Evolutionary conservation across 192 early-diverging fungal genomes (phyloP), one percentile per base, ranked within the genome.

Genomic region (Mortierella claussenii): DNA sequence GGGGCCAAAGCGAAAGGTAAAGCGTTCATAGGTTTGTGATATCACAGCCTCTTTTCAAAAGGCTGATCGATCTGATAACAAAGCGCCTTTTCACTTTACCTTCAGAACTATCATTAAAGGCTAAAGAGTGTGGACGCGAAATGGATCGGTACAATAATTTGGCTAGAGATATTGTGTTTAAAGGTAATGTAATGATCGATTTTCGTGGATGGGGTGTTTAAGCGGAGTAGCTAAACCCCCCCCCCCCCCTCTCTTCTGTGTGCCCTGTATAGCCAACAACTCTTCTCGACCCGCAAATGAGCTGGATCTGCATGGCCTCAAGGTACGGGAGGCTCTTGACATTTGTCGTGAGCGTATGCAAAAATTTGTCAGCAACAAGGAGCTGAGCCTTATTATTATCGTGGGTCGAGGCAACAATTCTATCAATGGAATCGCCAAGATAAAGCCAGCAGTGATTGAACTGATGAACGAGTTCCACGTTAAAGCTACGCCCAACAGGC

Each of bases 271-370:
- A 83, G 81, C 55, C 6, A 81, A 89, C 55, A 90, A 90, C 46
- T 23, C 57, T 5, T 33, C 24, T 4, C 60, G 82, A 30, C 65
- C 73, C 17, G 28, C 69, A 1, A 60, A 81, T 34, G 84, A 91
- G 56, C 60, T 93, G 49, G 91, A 93, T 70, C 53, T 93, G 27
- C 91, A 93, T 46, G 91, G 90, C 6, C 60, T 90, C 13, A 87
- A 81, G 63, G 91, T 93, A 28, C 59, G 70, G 57, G 91, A 91
- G 63, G 90, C 91, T 0, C 52, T 85, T 4, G 80, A 67, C 7
- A 68, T 80, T 11, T 71, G 87, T 1, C 80, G 86, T 24, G 68
- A 74, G 30, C 80, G 84, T 23, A 80, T 91, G 17, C 40, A 53
- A 13, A 44, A 64, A 30, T 93, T 90, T 68, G 51, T 86, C 58